Evolutionary conservation across 2,329 filamentous ascomycete species (phyloP).

Genomic region (Ceratocystiopsis sp.): DNA sequence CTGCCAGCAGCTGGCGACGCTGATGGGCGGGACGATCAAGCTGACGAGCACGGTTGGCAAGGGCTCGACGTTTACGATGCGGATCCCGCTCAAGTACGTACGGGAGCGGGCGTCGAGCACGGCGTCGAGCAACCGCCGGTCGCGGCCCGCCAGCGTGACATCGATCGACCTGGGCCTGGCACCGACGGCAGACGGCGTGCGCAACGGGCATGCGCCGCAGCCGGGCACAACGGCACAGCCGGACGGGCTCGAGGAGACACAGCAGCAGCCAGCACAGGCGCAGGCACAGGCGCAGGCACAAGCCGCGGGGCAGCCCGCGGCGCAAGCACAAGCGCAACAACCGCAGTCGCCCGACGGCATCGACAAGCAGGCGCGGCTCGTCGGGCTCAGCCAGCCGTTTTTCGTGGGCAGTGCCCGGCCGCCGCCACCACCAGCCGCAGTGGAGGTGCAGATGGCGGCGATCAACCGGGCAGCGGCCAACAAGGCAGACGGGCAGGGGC

Average conservation of each 20-base stretch:
- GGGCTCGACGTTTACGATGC: conserved; percentile 69
- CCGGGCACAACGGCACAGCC: conserved; percentile 14
- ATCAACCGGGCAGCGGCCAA: conserved; percentile 47
- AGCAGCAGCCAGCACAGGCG: not conserved
- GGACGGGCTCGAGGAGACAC: conserved; percentile 28
- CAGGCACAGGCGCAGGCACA: too few relatives aligned
- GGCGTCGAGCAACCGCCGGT: conserved; percentile 35
- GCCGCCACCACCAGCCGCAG: conserved; percentile 11
- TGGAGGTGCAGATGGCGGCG: conserved; percentile 45
- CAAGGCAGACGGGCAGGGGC: conserved; percentile 36
- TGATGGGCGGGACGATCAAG: conserved; percentile 67
- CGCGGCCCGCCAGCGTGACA: conserved; percentile 29
- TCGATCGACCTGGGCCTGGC: conserved; percentile 16
- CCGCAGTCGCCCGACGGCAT: too few relatives aligned
- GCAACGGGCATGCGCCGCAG: conserved; percentile 17
- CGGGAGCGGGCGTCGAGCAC: conserved; percentile 43
- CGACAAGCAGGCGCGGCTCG: conserved; percentile 51
- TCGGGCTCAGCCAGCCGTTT: conserved; percentile 71
- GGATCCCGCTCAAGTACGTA: conserved; percentile 63
- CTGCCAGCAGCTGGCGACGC: conserved; percentile 64
- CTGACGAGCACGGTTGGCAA: conserved; percentile 54
- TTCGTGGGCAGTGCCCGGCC: conserved; percentile 35
- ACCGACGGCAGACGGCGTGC: conserved; percentile 4
- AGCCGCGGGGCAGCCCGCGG: too few relatives aligned
- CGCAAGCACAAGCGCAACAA: not conserved